Conservation (phyloP, 306 rosid genomes). For the Trichosanthes truncata region DNA sequence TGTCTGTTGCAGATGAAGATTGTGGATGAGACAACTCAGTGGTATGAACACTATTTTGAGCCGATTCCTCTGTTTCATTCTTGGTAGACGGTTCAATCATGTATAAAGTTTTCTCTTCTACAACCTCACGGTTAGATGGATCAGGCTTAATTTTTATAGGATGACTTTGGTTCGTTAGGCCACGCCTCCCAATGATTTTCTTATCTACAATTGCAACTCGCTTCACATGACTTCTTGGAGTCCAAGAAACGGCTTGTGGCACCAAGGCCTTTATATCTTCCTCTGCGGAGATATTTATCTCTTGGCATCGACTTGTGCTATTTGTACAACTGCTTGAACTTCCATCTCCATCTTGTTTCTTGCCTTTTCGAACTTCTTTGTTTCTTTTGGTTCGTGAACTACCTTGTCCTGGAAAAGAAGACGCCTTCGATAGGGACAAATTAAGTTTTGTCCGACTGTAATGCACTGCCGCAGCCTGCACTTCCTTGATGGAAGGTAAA, state of each 20-base stretch:
- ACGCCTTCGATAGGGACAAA: conserved; percentile 8
- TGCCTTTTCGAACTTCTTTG: conserved; percentile 14
- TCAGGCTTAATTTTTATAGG: conserved; percentile 4
- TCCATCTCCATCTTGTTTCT: conserved; percentile 5
- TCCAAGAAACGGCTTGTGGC: not conserved
- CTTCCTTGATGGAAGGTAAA: conserved; percentile 23
- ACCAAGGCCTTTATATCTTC: not conserved
- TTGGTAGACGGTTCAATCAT: conserved; percentile 14
- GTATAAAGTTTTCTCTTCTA: conserved; percentile 32
- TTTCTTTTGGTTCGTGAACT: conserved; percentile 9
- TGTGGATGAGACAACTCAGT: conserved; percentile 17
- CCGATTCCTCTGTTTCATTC: conserved; percentile 20
- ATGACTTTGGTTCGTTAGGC: conserved; percentile 1
- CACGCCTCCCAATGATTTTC: not conserved
- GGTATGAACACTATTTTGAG: conserved; percentile 16
- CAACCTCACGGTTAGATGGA: conserved; percentile 21
- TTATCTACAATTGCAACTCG: not conserved
- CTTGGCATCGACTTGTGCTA: not conserved
- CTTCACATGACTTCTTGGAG: not conserved
- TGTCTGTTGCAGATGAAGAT: conserved; percentile 18
- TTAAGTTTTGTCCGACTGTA: not conserved
- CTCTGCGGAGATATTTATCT: not conserved
- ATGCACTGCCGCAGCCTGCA: conserved; percentile 24
- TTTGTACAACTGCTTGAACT: conserved; percentile 4
- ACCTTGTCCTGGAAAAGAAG: conserved; percentile 16